Percentiles rank a stretch among this genome's conserved stretches.
Conservation (phyloP, 352 stramenopile genomes). For the Lagenidium giganteum region DNA sequence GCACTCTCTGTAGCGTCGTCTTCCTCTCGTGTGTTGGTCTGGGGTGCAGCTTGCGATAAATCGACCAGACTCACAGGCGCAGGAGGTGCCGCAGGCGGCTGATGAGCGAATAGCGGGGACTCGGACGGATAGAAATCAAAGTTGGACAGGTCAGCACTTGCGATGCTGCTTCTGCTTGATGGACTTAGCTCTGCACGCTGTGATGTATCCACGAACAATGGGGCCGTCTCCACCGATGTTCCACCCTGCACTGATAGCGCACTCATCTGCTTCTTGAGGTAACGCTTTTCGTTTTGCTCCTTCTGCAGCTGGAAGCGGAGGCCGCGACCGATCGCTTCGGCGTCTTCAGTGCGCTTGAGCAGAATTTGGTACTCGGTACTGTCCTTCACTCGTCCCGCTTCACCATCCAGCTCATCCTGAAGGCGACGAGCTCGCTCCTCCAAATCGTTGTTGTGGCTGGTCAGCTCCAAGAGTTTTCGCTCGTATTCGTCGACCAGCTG, state of each 20-base stretch:
- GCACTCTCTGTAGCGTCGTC: conserved; percentile 13
- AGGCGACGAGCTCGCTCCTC: conserved; percentile 31
- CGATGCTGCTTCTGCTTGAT: conserved; percentile 44
- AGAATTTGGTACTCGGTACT: conserved; percentile 54
- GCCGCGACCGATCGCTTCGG: conserved; percentile 58
- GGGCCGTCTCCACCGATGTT: conserved; percentile 21
- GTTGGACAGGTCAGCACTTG: conserved; percentile 43
- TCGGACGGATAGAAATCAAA: conserved; percentile 40
- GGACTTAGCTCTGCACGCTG: conserved; percentile 14
- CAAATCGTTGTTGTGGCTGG: too few species aligned
- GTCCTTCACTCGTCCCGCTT: conserved; percentile 23
- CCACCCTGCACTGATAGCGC: conserved; percentile 19
- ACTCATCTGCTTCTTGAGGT: conserved; percentile 65
- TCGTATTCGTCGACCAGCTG: conserved; percentile 24
- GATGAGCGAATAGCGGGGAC: too few species aligned
- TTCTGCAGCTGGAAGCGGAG: conserved; percentile 73
- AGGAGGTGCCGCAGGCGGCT: conserved; percentile 9
- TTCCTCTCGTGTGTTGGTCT: conserved; percentile 1
- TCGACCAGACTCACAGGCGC: conserved; percentile 16
- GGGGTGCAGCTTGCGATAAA: conserved; percentile 8
- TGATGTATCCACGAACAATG: conserved; percentile 13
- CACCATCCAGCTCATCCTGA: conserved; percentile 25
- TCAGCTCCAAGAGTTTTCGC: too few species aligned
- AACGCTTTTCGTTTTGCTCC: conserved; percentile 75
- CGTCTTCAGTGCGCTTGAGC: conserved; percentile 51